Percentiles rank a stretch among this genome's conserved stretches.
phyloP scores from a whole-genome alignment of 2,329 filamentous ascomycete species.

The Alternaria ventricosa region DNA sequence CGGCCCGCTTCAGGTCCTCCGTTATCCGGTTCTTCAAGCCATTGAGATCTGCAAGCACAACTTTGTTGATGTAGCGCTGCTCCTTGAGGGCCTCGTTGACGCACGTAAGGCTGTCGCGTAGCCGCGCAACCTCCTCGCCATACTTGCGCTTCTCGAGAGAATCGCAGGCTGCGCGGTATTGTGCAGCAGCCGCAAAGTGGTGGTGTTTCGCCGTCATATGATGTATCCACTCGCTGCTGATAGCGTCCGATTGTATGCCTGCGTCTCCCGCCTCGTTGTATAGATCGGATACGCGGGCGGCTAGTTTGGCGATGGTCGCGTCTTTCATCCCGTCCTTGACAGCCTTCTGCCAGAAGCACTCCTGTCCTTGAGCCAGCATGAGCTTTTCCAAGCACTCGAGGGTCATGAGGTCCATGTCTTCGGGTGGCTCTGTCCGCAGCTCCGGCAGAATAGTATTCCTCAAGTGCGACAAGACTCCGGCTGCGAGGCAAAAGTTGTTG shows the following conservation, averaged over 20 bases:
- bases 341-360: conserved; percentile 98
- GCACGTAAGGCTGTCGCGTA: conserved; percentile 82
- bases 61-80: conserved; percentile 78
- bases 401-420: conserved; percentile 93
- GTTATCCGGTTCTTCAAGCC: conserved; percentile 81
- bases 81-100: conserved; percentile 88
- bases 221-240: conserved; percentile 96
- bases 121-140: conserved; percentile 88
- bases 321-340: conserved; percentile 95
- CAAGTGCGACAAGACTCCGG: conserved; percentile 82
- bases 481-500: conserved; percentile 86
- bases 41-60: conserved; percentile 81
- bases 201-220: conserved; percentile 97
- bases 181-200: conserved; percentile 94
- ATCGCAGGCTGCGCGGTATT: conserved; percentile 89
- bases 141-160: conserved; percentile 93
- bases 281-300: conserved; percentile 87
- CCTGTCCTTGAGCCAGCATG: conserved; percentile 89
- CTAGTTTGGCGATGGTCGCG: conserved; percentile 86
- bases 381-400: conserved; percentile 83
- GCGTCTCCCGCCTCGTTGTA: conserved; percentile 85
- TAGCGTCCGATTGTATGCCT: conserved; percentile 84
- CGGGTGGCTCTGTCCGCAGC: conserved; percentile 80
- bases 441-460: conserved; percentile 80
- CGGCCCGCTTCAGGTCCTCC: conserved; percentile 88